Evolutionary conservation across 306 rosid species (phyloP), one percentile per base, ranked within the genome.

Genomic region (Canavalia gladiata): DNA sequence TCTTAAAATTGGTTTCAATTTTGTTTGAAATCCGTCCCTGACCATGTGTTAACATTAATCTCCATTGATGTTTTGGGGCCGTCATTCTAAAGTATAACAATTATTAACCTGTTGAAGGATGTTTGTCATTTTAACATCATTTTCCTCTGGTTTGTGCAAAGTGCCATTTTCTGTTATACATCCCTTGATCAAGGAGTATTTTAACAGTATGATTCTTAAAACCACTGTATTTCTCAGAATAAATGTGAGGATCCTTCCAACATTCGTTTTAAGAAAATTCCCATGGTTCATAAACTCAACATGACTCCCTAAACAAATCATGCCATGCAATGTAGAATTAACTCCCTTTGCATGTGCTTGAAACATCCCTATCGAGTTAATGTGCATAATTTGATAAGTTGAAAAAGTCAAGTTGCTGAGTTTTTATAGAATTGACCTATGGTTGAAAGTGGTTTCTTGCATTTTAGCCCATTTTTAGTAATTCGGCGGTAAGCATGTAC

Each of bases 81-180:
- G 2, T 13, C 52, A 47, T 47, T 2, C 52, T 47, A 8, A 47
- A 47, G 8, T 9, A 47, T 47, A 8, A 47, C 52, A 1, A 3
- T 8, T 47, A n/a, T 47, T 47, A 47, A 47, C 52, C 52, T 8
- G 3, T 10, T 64, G 5, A 64, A 64, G 52, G 45, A 77, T 77
- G 1, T 25, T 0, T 25, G 13, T 11, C 18, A 65, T 9, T 51
- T 50, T 10, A 37, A 13, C 8, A 57, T 35, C 10, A 42, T 25
- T 56, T 67, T 55, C 37, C 13, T 39, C 34, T 13, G 11, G 34
- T 50, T 9, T 62, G 39, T 76, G 72, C n/a, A 77, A 65, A 67
- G 67, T 52, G 82, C 56, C 10, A 41, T 30, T 67, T 66, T 66
- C 56, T 66, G 52, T 66, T 29, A 50, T 77, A 64, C 65, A n/a